These are phyloP conservation scores for Cardiospermum halicacabum DNA, from an alignment of 345 rosid genomes.

Conservation along the genomic window DNA sequence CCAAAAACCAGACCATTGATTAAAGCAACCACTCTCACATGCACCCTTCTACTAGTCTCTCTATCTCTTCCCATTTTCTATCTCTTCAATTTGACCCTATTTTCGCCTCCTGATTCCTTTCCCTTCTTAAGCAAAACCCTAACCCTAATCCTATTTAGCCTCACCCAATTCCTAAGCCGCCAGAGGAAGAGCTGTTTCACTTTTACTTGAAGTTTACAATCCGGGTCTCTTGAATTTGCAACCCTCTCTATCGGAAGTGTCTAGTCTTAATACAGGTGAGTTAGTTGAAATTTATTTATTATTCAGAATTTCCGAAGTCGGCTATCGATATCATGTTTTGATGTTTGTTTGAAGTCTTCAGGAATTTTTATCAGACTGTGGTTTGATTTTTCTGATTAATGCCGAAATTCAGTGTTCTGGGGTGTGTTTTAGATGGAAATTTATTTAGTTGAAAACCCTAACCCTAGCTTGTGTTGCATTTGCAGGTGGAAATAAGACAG, in stretches of 20 bases:
- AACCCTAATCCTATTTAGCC: slow-evolving; percentile 7
- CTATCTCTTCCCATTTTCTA: background rate
- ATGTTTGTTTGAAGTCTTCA: too few species aligned
- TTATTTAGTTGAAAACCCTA: background rate
- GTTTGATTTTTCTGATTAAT: background rate
- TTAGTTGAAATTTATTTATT: too few species aligned
- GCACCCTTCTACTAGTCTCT: background rate
- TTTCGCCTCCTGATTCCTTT: background rate
- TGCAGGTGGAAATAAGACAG: background rate
- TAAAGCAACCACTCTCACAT: too few species aligned
- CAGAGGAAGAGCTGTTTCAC: background rate
- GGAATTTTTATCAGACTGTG: too few species aligned
- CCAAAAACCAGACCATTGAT: too few species aligned
- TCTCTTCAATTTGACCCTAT: background rate
- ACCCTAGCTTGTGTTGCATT: background rate
- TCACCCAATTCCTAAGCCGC: background rate
- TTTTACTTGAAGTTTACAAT: background rate
- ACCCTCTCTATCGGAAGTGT: background rate
- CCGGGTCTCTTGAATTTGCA: background rate
- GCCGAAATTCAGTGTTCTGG: background rate
- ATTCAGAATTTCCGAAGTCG: too few species aligned
- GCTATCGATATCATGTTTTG: too few species aligned
- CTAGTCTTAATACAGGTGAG: too few species aligned
- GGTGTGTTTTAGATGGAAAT: background rate
- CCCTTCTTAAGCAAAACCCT: background rate